A percentile compares a stretch with the other conserved stretches of the same genome.
Conservation (phyloP, 1,284 basidiomycete genomes). For the Schizophyllum commune region DNA sequence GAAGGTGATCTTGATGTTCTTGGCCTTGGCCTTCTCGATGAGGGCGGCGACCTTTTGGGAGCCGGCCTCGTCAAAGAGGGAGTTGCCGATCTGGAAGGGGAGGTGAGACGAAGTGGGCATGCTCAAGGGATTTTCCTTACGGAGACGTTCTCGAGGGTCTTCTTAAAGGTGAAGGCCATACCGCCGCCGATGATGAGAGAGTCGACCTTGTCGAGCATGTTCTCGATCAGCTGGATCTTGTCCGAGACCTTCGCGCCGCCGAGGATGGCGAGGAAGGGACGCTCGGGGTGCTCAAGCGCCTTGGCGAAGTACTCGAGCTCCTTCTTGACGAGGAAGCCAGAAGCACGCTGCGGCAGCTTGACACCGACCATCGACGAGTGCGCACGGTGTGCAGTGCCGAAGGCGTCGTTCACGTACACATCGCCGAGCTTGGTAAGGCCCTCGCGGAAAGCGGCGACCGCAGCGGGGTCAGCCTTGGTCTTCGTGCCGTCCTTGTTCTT, state of each 20-base stretch:
- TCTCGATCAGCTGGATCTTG: conserved; percentile 98
- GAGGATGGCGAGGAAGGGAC: conserved; percentile 96
- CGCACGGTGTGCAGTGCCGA: conserved; percentile 96
- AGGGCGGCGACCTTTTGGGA: conserved; percentile 82
- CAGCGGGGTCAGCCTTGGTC: conserved; percentile 83
- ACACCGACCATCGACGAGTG: conserved; percentile 99
- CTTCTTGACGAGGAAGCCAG: conserved; percentile 98
- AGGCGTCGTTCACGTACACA: conserved; percentile 98
- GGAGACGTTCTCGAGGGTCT: conserved; percentile 81
- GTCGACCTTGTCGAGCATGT: conserved; percentile 99
- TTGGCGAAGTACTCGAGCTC: conserved; percentile 99
- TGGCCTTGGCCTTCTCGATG: conserved; percentile 89
- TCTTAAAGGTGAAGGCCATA: conserved; percentile 99
- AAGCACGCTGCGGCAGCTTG: conserved; percentile 87
- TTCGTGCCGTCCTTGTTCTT: conserved; percentile 93
- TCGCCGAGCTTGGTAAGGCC: conserved; percentile 89
- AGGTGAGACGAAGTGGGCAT: no score
- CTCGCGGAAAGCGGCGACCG: conserved; percentile 81
- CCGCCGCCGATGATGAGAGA: conserved; percentile 96
- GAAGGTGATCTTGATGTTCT: conserved; percentile 93
- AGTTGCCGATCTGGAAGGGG: conserved; percentile 75
- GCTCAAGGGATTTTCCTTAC: no score
- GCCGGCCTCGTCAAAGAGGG: conserved; percentile 90
- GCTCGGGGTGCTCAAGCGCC: conserved; percentile 89
- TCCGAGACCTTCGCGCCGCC: conserved; percentile 99